Evolutionary conservation across 192 early-diverging fungal genomes (phyloP).

Genomic region (Coemansia sp.): DNA sequence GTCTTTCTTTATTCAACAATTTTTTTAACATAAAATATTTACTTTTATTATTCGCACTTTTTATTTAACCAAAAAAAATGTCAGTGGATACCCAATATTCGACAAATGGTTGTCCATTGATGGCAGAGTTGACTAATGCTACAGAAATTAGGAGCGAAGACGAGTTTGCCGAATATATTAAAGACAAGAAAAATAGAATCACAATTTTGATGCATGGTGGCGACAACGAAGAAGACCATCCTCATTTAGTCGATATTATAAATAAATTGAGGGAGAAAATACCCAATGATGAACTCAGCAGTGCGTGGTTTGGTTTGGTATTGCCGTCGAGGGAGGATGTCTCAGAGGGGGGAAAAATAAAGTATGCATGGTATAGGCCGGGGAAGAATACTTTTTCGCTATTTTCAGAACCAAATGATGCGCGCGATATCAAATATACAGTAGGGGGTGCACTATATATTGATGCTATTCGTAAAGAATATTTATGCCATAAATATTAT

Average conservation of each 20-base stretch:
- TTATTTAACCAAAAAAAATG: no score
- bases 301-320: neutral
- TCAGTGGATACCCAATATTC: neutral
- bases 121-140: neutral
- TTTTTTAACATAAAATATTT: neutral
- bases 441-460: neutral
- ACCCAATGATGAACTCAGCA: neutral
- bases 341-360: neutral
- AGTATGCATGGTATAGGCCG: neutral
- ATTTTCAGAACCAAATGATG: neutral
- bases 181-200: neutral
- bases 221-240: neutral
- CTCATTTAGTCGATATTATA: neutral
- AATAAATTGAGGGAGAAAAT: neutral
- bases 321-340: neutral
- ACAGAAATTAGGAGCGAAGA: neutral
- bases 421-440: neutral
- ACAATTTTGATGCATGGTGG: neutral
- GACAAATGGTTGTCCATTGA: no score
- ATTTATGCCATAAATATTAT: no score
- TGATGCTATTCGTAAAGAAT: neutral
- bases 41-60: neutral
- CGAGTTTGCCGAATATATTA: neutral
- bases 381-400: neutral
- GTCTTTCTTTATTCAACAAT: neutral